These are phyloP conservation scores for Pseudonitzschia multistriata DNA, from an alignment of 108 stramenopile genomes.

Conservation along the genomic window DNA sequence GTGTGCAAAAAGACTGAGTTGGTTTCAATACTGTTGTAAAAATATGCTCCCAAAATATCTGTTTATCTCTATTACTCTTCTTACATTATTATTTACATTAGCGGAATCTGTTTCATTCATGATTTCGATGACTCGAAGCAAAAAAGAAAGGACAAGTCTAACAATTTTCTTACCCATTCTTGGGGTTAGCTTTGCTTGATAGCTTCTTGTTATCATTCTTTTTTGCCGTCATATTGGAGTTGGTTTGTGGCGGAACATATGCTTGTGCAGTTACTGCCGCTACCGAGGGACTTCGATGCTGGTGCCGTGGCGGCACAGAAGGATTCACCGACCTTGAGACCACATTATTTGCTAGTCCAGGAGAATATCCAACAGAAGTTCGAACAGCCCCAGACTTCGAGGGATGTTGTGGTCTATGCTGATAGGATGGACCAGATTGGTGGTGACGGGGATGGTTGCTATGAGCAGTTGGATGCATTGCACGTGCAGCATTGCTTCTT, in stretches of 20 bases:
- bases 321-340: constrained; percentile 6
- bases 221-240: not conserved
- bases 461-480: not conserved
- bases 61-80: not conserved
- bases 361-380: not conserved
- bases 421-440: not conserved
- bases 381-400: not conserved
- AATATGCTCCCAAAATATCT: not conserved
- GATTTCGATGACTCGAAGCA: not conserved
- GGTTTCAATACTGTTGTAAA: too few species aligned
- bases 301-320: constrained; percentile 5
- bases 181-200: not conserved
- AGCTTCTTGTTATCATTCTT: constrained; percentile 6
- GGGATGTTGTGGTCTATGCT: not conserved
- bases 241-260: constrained; percentile 1
- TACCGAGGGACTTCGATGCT: constrained; percentile 10
- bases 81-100: constrained; percentile 7
- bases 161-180: not conserved
- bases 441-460: not conserved
- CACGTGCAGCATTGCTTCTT: constrained; percentile 11
- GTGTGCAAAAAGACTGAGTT: too few species aligned
- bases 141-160: not conserved
- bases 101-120: constrained; percentile 1
- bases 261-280: constrained; percentile 3
- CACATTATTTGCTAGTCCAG: not conserved